Percentiles rank a stretch among this genome's conserved stretches.
These are phyloP conservation scores for Roridomyces roridus DNA, from an alignment of 768 basidiomycete species.

Conservation along the genomic window DNA sequence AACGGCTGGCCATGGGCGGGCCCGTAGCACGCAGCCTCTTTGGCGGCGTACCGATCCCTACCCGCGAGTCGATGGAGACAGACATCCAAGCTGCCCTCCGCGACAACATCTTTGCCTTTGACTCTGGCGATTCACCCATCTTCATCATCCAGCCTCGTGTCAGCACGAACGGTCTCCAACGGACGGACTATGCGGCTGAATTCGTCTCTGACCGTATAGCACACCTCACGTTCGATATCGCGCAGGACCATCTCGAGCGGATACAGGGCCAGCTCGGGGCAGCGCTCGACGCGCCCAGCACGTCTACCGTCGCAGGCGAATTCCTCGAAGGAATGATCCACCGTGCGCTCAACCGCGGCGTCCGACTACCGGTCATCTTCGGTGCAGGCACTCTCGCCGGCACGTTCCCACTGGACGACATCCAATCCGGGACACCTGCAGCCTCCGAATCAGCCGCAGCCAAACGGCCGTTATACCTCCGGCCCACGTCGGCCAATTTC, in stretches of 20 bases:
- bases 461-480: background rate
- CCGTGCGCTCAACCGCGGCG: background rate
- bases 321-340: slow-evolving; percentile 11
- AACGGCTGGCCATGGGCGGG: slow-evolving; percentile 2
- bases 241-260: background rate
- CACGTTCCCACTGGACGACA: slow-evolving; percentile 1
- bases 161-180: slow-evolving; percentile 4
- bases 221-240: background rate
- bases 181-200: background rate
- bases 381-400: slow-evolving; percentile 1
- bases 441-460: background rate
- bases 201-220: background rate
- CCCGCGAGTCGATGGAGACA: background rate
- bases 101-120: slow-evolving; percentile 1
- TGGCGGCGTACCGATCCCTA: background rate
- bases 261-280: slow-evolving; percentile 2
- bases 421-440: slow-evolving; percentile 6
- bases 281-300: background rate
- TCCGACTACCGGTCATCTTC: slow-evolving; percentile 2
- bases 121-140: background rate
- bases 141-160: slow-evolving; percentile 4
- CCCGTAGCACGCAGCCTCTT: slow-evolving; percentile 8
- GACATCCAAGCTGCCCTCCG: background rate
- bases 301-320: slow-evolving; percentile 6
- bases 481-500: background rate